Percentiles rank a stretch among this genome's conserved stretches.
Conservation (phyloP, 495 filamentous ascomycete species). For the Penicillium atrosanguineum region DNA sequence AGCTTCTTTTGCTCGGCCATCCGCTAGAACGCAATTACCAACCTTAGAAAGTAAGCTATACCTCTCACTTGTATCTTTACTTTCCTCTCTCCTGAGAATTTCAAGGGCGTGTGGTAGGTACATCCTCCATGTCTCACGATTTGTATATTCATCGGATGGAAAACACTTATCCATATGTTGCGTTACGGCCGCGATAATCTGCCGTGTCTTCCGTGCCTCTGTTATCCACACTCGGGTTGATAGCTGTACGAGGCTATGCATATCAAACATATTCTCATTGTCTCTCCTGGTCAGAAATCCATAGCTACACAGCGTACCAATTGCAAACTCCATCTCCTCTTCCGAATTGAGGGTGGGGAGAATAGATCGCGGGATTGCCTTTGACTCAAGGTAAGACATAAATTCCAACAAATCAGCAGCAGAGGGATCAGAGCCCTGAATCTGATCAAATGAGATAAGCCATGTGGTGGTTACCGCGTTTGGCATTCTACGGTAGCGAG, state of each 20-base stretch:
- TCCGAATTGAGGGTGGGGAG: constrained; percentile 14
- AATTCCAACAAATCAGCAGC: constrained; percentile 43
- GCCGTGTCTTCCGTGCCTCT: constrained; percentile 5
- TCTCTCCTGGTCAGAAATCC: constrained; percentile 23
- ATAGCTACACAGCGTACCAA: constrained; percentile 27
- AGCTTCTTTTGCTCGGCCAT: constrained; percentile 32
- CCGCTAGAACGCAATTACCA: constrained; percentile 9
- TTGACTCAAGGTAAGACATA: constrained; percentile 43
- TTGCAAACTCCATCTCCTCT: constrained; percentile 22
- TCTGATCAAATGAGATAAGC: constrained; percentile 50
- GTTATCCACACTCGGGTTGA: constrained; percentile 35
- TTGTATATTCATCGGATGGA: constrained; percentile 26
- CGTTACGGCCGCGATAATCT: constrained; percentile 10
- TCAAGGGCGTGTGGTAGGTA: constrained; percentile 33
- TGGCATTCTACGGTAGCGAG: constrained; percentile 26
- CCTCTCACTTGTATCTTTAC: constrained; percentile 10
- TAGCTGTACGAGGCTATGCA: constrained; percentile 49
- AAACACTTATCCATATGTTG: constrained; percentile 27
- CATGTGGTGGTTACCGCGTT: constrained; percentile 45
- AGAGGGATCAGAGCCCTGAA: constrained; percentile 26
- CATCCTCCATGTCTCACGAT: constrained; percentile 26
- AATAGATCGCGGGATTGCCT: constrained; percentile 29
- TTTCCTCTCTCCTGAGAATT: constrained; percentile 5
- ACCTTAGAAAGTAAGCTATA: constrained; percentile 16
- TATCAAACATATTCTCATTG: constrained; percentile 20